Evolutionary conservation across 495 filamentous ascomycete genomes (phyloP).

Genomic region (Bacidia gigantensis): DNA sequence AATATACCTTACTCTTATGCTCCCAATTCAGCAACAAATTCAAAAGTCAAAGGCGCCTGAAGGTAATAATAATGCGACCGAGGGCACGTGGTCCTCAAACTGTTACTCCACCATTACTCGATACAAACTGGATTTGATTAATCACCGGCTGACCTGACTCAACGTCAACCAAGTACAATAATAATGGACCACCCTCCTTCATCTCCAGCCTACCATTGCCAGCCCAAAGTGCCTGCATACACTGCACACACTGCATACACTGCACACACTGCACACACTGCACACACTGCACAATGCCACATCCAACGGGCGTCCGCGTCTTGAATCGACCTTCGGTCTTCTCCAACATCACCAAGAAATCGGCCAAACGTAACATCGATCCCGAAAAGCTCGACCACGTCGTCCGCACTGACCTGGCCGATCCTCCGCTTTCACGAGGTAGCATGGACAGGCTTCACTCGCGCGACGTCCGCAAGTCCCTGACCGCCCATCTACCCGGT

Average conservation of each 20-base stretch:
- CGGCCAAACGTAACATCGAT: conserved; percentile 25
- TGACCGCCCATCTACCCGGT: not conserved
- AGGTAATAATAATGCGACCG: no score
- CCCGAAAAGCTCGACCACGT: conserved; percentile 18
- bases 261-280: not conserved
- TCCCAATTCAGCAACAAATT: no score
- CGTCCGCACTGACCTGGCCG: not conserved
- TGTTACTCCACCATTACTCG: conserved; percentile 6
- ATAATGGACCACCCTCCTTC: no score
- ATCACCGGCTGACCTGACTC: no score
- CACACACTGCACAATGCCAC: conserved; percentile 9
- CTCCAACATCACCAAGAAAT: conserved; percentile 3
- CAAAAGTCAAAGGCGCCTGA: no score
- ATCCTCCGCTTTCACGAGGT: conserved; percentile 2
- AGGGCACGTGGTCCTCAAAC: not conserved
- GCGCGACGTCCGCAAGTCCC: conserved; percentile 12
- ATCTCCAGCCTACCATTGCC: no score
- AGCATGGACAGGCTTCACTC: conserved; percentile 14
- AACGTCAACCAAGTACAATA: no score
- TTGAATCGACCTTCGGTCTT: conserved; percentile 1
- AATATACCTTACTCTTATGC: no score
- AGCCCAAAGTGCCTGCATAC: no score
- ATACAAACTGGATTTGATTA: no score
- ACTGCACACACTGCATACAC: no score
- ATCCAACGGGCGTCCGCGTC: conserved; percentile 11